Conservation (phyloP, 164 flowering plant genomes). For the Magnolia sinica region DNA sequence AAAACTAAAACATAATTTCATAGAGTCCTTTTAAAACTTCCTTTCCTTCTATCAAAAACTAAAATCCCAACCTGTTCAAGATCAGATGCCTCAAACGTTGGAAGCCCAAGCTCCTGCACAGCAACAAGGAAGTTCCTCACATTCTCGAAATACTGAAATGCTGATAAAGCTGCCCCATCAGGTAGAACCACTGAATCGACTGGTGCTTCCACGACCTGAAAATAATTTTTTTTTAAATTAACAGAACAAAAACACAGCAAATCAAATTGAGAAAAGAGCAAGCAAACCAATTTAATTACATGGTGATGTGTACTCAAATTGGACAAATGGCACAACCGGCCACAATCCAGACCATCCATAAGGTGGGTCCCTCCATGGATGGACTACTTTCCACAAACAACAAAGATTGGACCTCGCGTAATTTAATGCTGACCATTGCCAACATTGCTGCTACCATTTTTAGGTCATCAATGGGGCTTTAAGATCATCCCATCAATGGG, state of each 20-base stretch:
- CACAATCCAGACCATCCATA: background rate
- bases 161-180: slow-evolving; percentile 95
- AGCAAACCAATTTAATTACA: background rate
- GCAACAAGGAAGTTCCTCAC: slow-evolving; percentile 92
- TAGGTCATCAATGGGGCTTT: background rate
- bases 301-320: background rate
- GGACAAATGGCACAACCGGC: background rate
- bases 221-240: background rate
- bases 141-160: slow-evolving; percentile 95
- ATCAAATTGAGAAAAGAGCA: background rate
- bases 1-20: too few species aligned
- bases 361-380: background rate
- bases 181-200: slow-evolving; percentile 67
- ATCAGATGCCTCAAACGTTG: slow-evolving; percentile 96
- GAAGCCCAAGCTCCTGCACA: slow-evolving; percentile 78
- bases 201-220: slow-evolving; percentile 87
- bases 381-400: background rate
- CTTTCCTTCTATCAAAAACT: background rate
- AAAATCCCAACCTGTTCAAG: slow-evolving; percentile 69
- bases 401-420: background rate
- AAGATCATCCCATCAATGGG: background rate
- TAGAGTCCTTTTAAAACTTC: background rate
- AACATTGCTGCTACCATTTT: background rate
- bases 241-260: background rate
- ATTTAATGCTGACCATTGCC: background rate